Base-by-base conservation (phyloP, 140 eudicot genomes). In the Ambrosia hybrid region DNA sequence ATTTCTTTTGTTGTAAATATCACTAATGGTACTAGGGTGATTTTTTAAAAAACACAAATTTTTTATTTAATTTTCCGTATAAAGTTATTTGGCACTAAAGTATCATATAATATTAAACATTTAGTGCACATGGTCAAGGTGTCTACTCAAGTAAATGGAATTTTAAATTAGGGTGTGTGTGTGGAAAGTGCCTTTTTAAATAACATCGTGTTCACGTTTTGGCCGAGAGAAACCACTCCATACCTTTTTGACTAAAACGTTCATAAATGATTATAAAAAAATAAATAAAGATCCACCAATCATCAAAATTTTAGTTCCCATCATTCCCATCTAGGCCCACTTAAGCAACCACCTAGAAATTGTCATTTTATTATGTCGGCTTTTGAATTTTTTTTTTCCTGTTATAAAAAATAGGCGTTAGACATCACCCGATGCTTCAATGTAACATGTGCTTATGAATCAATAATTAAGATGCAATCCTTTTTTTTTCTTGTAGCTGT, bases 201-300 rank as follows among this genome's bases (percentile, higher is more conserved):
- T 41, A 41, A 41, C 58, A 72, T 56, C 78, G 78, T 78, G 82
- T 78, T 67, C 78, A 65, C 61, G 49, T 72, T 71, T 78, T 78
- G 70, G 70, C 78, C 82, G 34, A 43, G 78, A 14, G 56, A 78
- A 55, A 45, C 33, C 73, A 71, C 73, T 72, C 82, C 45, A 56
- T 43, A 46, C 77, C 82, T 71, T 78, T 78, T 78, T 71, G 78
- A 78, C 82, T 78, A 78, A 65, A 65, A 15, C 43, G 58, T 43
- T 66, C 55, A 63, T 48, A 71, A 60, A 71, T 36, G 64, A 55
- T 64, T 16, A 49, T 58, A 45, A 66, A 66, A 41, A 41, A 41
- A 6, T 6, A 41, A 41, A 41, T 4, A 36, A 12, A 17, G 16
- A 30, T 63, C 67, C 34, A 64, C n/a, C 65, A 58, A 78, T 72